Evolutionary conservation across 345 rosid species (phyloP).

Genomic region (Eucalyptus brandiana): DNA sequence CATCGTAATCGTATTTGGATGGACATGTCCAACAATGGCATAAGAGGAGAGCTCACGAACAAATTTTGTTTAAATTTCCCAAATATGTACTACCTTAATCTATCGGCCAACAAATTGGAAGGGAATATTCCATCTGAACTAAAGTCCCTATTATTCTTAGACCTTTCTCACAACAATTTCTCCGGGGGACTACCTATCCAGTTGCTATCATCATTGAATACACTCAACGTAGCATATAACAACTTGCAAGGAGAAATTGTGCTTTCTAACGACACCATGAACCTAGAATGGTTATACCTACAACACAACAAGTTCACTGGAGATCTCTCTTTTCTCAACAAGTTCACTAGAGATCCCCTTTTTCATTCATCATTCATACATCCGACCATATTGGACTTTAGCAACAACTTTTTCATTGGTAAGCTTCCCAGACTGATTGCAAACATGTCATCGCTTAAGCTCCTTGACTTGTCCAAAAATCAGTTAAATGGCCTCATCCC

Average conservation of each 20-base stretch:
- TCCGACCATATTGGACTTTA: fast-evolving
- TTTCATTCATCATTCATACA: fast-evolving
- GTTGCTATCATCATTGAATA: fast-evolving
- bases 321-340: no score
- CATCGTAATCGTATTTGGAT: fast-evolving
- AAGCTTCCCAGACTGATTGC: no score
- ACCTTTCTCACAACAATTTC: neutral
- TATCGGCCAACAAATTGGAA: neutral
- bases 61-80: neutral
- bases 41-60: neutral
- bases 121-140: neutral
- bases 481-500: no score
- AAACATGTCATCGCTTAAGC: fast-evolving
- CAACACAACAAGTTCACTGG: no score
- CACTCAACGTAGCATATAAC: fast-evolving
- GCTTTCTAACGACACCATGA: fast-evolving
- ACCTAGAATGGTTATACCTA: no score
- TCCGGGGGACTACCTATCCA: neutral
- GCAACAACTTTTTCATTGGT: no score
- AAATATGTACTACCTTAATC: fast-evolving
- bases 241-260: neutral
- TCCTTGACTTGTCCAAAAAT: no score
- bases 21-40: neutral
- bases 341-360: no score
- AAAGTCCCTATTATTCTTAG: fast-evolving